Evolutionary conservation across 768 basidiomycete species (phyloP).

Genomic region (Pleurotus cornucopiae): DNA sequence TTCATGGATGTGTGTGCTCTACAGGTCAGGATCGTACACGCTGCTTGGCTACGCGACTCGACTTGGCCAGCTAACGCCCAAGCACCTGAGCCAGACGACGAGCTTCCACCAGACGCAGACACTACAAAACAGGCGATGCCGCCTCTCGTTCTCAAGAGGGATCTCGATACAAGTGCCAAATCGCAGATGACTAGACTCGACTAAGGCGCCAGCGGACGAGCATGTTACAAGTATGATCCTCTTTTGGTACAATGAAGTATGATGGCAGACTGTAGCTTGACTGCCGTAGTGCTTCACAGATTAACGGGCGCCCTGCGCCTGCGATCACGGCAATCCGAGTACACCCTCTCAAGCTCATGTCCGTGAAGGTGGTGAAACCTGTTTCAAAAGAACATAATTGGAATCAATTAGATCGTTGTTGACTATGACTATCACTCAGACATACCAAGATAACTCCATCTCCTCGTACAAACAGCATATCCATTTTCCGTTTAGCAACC

Average conservation of each 20-base stretch:
- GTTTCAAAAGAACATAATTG: conserved; percentile 3
- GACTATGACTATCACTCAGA: conserved; percentile 10
- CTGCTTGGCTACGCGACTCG: conserved; percentile 67
- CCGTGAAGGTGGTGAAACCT: conserved; percentile 83
- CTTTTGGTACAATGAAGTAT: too few relatives aligned
- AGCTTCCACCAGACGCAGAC: conserved; percentile 15
- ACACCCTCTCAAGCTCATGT: conserved; percentile 34
- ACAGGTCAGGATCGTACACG: conserved; percentile 70
- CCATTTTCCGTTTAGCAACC: conserved; percentile 92
- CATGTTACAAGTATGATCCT: too few relatives aligned
- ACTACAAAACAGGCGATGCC: not conserved
- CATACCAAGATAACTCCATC: conserved; percentile 94
- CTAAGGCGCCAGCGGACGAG: too few relatives aligned
- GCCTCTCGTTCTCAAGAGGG: not conserved
- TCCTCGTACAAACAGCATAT: conserved; percentile 97
- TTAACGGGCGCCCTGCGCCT: too few relatives aligned
- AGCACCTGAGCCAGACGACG: conserved; percentile 63
- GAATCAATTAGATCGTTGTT: conserved; percentile 9
- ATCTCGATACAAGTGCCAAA: not conserved
- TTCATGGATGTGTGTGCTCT: conserved; percentile 13
- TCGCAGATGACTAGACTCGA: not conserved
- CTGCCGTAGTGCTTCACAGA: too few relatives aligned
- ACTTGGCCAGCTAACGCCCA: conserved; percentile 68
- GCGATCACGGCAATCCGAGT: too few relatives aligned
- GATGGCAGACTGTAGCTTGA: too few relatives aligned